Conservation (phyloP, 2,329 filamentous ascomycete species). For the Ophiostoma himal-ulmi region DNA sequence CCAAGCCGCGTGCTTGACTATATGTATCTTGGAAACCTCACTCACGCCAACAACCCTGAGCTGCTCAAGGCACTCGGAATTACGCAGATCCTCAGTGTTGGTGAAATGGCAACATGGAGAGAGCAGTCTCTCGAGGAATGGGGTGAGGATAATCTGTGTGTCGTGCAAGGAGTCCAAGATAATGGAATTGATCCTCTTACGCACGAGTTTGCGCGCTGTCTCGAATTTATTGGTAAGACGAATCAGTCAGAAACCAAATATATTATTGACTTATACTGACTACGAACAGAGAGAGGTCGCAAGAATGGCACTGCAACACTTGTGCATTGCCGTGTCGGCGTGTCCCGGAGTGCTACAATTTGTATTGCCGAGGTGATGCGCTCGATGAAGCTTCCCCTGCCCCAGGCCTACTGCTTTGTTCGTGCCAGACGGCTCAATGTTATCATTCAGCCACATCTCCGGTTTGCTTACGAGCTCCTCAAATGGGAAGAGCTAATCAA, state of each 20-base stretch:
- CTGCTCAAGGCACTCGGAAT: constrained; percentile 77
- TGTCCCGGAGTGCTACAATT: constrained; percentile 91
- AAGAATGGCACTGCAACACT: constrained; percentile 74
- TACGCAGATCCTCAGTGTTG: constrained; percentile 80
- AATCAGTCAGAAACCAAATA: neutral
- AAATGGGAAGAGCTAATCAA: constrained; percentile 80
- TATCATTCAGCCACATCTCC: constrained; percentile 93
- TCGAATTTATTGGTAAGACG: constrained; percentile 84
- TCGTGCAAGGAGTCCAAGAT: constrained; percentile 83
- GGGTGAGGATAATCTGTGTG: constrained; percentile 71
- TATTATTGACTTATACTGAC: constrained; percentile 9
- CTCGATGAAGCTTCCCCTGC: constrained; percentile 71
- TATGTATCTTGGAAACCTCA: constrained; percentile 92
- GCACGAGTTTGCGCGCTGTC: constrained; percentile 74
- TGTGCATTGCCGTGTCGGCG: constrained; percentile 93
- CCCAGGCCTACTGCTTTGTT: constrained; percentile 92
- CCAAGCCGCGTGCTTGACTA: constrained; percentile 86
- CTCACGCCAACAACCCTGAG: constrained; percentile 89
- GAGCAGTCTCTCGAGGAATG: constrained; percentile 64
- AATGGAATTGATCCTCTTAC: constrained; percentile 93
- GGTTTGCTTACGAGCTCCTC: constrained; percentile 90
- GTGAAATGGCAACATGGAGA: constrained; percentile 78
- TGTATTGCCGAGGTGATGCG: constrained; percentile 99
- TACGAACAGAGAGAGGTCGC: constrained; percentile 64
- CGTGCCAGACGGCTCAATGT: constrained; percentile 88